Percentiles rank a stretch among this genome's conserved stretches.
phyloP scores from a whole-genome alignment of 108 stramenopile species.

The Nitzschia sp. region DNA sequence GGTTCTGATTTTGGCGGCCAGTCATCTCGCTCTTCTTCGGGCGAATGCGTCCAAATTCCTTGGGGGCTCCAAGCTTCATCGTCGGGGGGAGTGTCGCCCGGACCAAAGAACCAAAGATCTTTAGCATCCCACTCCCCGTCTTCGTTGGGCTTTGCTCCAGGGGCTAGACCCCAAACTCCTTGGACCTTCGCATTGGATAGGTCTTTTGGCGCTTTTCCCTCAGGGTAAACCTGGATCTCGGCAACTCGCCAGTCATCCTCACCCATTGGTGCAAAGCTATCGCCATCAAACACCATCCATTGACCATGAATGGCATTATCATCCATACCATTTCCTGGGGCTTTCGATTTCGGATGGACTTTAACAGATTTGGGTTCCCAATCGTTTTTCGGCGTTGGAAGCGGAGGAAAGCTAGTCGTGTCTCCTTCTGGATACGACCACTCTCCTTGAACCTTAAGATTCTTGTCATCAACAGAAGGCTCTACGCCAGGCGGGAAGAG shows the following conservation, averaged over 20 bases:
- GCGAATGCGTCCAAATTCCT: constrained; percentile 11
- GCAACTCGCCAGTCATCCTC: constrained; percentile 15
- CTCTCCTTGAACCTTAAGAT: constrained; percentile 11
- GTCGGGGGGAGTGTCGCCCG: constrained; percentile 4
- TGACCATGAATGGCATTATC: neutral
- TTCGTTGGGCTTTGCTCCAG: constrained; percentile 13
- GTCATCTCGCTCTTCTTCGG: neutral
- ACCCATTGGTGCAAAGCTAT: neutral
- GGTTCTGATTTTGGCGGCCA: constrained; percentile 11
- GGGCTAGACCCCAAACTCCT: constrained; percentile 25
- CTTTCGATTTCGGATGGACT: constrained; percentile 20
- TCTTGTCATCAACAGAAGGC: neutral
- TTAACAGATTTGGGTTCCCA: constrained; percentile 14
- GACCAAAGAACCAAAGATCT: constrained; percentile 23
- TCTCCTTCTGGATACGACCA: constrained; percentile 12
- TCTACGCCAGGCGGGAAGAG: constrained; percentile 6
- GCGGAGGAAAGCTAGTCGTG: constrained; percentile 11
- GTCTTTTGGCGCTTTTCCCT: constrained; percentile 9
- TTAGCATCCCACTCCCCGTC: constrained; percentile 18
- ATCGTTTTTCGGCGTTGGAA: constrained; percentile 9
- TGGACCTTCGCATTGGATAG: neutral
- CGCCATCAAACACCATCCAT: constrained; percentile 11
- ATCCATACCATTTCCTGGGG: neutral
- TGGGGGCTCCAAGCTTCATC: constrained; percentile 18
- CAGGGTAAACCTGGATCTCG: constrained; percentile 8